Base-by-base conservation (phyloP, 2,329 filamentous ascomycete species). In the Bipolaris cookei region DNA sequence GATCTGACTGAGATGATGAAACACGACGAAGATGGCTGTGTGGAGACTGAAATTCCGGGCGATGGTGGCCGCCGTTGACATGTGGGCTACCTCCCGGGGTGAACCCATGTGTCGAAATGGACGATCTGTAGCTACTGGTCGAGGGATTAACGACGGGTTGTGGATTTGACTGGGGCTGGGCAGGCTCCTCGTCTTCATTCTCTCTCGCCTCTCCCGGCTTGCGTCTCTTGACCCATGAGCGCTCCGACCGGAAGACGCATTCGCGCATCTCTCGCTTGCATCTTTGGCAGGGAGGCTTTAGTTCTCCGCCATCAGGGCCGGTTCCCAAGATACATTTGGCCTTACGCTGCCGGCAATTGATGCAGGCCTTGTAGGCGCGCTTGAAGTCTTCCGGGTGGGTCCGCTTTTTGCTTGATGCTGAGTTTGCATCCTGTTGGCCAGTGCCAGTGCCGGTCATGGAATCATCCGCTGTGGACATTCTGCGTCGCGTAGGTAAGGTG, bases 351-450 rank as follows among this genome's bases (percentile, higher is more conserved):
- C 81, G 80, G 64, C 81, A 84, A 55, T 81, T 78, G 55, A 83
- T 78, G 67, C 82, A 84, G 20, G 82, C 82, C 69, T 84, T 83
- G 78, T 84, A 84, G 35, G 81, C 81, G 58, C 81, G 81, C 69
- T 83, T 80, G 67, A 81, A 82, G 49, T 80, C 73, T n/a, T 76
- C 73, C 18, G 73, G 71, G 63, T 75, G 70, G 57, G 72, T 71
- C 62, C 73, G 66, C 65, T 76, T 76, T 51, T 68, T 70, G 62
- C 56, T 65, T 10, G 63, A 50, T 52, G 59, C 57, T 49, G 63
- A 59, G 11, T 54, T 53, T n/a, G 59, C 45, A 52, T 68, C 65
- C 18, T 63, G 65, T 54, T 56, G 41, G 55, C 51, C 62, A 41
- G 49, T 52, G 52, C 57, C 62, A 28, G 25, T 30, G 42, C 38